Evolutionary conservation across 257 asterid species (phyloP), one percentile per base, ranked within the genome.

Genomic region (Solanum megistacrolobum): DNA sequence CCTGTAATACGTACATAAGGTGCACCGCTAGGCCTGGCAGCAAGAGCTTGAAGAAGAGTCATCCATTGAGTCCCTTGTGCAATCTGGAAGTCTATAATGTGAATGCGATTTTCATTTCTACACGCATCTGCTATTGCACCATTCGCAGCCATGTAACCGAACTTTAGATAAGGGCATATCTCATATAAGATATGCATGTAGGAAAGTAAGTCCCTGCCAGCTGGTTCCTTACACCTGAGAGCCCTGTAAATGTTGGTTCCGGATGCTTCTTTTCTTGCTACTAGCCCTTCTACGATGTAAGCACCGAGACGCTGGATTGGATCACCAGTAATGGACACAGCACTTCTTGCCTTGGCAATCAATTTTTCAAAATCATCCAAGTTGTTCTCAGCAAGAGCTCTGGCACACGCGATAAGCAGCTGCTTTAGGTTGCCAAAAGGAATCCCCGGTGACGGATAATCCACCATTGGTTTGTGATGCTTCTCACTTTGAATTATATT

Each of bases 231-330:
- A 91, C 99, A 94, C 87, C 92, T 93, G 13, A 96, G 91, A 48
- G 98, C 88, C 18, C 95, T 93, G 89, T 95, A 96, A 32, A 96
- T 95, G 89, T 92, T 95, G 11, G 94, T 89, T 9, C 99, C 99
- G 0, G 99, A 96, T 27, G 92, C 93, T 87, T 95, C 98, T 88
- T 94, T 96, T 87, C 95, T 88, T 23, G 99, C 99, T 27, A 95
- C 73, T 35, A 96, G 90, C 25, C 99, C 98, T 92, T 95, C 99
- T 11, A 95, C 75, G 92, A 96, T 90, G 95, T 96, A 96, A 34
- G 99, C 99, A 41, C 99, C 98, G 0, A 96, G 95, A 39, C 98
- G 99, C 85, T 96, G 98, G 82, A 96, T 94, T 8, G 99, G 98
- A 89, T 95, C 99, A 23, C 99, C 99, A 7, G 90, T 93, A 48